Percentiles rank a stretch among this genome's conserved stretches.
Conservation (phyloP, 192 early-diverging fungal species). For the Rhizoclosmatium globosum region DNA sequence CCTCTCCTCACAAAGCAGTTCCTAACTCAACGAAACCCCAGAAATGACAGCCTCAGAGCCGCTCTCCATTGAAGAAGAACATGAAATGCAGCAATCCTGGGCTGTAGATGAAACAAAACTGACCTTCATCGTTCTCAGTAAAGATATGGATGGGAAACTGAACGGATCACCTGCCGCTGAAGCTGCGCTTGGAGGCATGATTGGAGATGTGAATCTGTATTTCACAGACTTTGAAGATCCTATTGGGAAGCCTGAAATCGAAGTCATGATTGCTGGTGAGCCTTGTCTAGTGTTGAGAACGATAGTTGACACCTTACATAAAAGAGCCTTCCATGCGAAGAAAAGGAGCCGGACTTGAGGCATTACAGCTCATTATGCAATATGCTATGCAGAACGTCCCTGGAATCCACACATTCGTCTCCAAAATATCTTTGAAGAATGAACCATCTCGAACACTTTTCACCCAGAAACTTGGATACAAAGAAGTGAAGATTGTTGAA, state of each 20-base stretch:
- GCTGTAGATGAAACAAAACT: constrained; percentile 74
- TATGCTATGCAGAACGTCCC: constrained; percentile 60
- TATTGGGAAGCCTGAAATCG: constrained; percentile 76
- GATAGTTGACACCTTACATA: background rate
- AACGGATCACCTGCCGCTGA: constrained; percentile 25
- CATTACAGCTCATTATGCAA: constrained; percentile 68
- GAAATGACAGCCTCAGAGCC: constrained; percentile 98
- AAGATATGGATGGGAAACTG: constrained; percentile 30
- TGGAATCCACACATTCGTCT: constrained; percentile 60
- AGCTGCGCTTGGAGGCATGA: constrained; percentile 66
- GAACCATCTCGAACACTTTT: constrained; percentile 68
- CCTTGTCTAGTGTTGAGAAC: background rate
- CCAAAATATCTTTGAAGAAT: constrained; percentile 75
- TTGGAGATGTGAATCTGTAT: constrained; percentile 96
- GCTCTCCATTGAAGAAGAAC: constrained; percentile 91
- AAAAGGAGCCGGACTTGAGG: constrained; percentile 62
- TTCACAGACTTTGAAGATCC: constrained; percentile 83
- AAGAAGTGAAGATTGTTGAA: constrained; percentile 55
- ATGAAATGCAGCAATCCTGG: constrained; percentile 94
- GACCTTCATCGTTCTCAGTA: constrained; percentile 49
- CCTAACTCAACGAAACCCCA: constrained; percentile 29
- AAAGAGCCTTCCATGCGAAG: constrained; percentile 50
- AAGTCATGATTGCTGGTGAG: constrained; percentile 93
- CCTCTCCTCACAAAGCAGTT: constrained; percentile 2
- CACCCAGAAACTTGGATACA: constrained; percentile 63